A percentile compares a stretch with the other conserved stretches of the same genome.
Conservation (phyloP, 2,329 filamentous ascomycete species). For the Thielaviopsis ethacetica region DNA sequence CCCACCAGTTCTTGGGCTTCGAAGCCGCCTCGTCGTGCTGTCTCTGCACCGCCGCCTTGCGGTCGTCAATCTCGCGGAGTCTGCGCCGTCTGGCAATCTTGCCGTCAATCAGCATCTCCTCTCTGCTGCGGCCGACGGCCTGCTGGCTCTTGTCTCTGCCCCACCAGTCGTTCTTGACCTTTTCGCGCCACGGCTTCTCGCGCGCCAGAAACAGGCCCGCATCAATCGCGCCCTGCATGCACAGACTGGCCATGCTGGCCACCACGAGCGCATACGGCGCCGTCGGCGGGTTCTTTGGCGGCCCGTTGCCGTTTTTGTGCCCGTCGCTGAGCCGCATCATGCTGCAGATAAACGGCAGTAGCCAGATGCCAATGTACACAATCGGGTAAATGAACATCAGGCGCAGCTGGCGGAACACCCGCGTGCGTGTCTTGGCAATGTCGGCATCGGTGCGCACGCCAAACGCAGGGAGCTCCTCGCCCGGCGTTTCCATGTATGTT, state of each 20-base stretch:
- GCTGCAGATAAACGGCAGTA: conserved; percentile 52
- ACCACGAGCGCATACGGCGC: conserved; percentile 38
- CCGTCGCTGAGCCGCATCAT: conserved; percentile 36
- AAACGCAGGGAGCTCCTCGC: conserved; percentile 12
- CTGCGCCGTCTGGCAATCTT: conserved; percentile 30
- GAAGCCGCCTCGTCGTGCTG: conserved; percentile 14
- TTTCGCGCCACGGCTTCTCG: conserved; percentile 43
- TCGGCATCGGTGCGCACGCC: conserved; percentile 13
- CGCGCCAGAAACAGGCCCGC: conserved; percentile 50
- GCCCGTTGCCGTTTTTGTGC: conserved; percentile 12
- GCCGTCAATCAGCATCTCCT: conserved; percentile 36
- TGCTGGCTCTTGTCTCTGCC: conserved; percentile 11
- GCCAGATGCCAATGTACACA: conserved; percentile 57
- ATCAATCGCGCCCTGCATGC: conserved; percentile 51
- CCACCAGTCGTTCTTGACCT: conserved; percentile 12
- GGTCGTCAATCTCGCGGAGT: conserved; percentile 28
- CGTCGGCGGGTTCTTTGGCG: conserved; percentile 3
- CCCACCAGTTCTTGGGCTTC: conserved; percentile 22
- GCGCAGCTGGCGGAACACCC: conserved; percentile 50
- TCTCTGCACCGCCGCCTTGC: conserved; percentile 2
- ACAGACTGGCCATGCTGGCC: conserved; percentile 39
- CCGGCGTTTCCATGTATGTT: conserved; percentile 12
- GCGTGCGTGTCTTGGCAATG: conserved; percentile 28
- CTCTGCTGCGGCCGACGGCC: conserved; percentile 28
- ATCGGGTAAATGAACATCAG: conserved; percentile 62